These are phyloP conservation scores for Rhodotorula mucilaginosa DNA, from an alignment of 1,284 basidiomycete genomes.

Conservation along the genomic window DNA sequence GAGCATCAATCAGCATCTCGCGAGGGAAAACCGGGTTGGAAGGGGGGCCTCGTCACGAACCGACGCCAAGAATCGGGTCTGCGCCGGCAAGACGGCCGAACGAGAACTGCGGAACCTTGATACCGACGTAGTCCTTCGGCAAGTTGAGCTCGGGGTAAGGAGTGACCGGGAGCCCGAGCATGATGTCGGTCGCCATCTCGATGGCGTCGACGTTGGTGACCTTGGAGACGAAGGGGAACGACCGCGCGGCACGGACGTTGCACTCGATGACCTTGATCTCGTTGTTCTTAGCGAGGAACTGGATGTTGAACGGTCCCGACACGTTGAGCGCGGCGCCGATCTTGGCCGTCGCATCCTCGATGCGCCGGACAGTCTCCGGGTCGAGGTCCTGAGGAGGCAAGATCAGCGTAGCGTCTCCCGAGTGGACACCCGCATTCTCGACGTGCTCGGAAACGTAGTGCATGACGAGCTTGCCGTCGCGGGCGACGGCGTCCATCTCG, in stretches of 20 bases:
- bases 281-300: slow-evolving; percentile 99
- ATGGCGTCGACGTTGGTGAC: slow-evolving; percentile 97
- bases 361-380: slow-evolving; percentile 90
- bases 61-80: slow-evolving; percentile 96
- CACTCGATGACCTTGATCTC: slow-evolving; percentile 99
- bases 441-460: slow-evolving; percentile 99
- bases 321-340: slow-evolving; percentile 98
- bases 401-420: slow-evolving; percentile 95
- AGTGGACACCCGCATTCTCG: slow-evolving; percentile 97
- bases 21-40: not conserved
- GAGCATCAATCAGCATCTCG: slow-evolving; percentile 69
- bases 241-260: slow-evolving; percentile 94
- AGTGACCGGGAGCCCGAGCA: slow-evolving; percentile 85
- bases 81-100: slow-evolving; percentile 94
- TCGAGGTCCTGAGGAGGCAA: slow-evolving; percentile 97
- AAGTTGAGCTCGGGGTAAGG: slow-evolving; percentile 76
- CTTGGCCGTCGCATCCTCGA: slow-evolving; percentile 94
- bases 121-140: slow-evolving; percentile 89
- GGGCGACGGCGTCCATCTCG: slow-evolving; percentile 98
- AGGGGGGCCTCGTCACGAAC: not conserved
- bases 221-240: slow-evolving; percentile 99
- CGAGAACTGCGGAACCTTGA: slow-evolving; percentile 98
- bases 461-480: slow-evolving; percentile 97
- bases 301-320: slow-evolving; percentile 98
- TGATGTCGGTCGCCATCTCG: slow-evolving; percentile 97